Percentiles rank a stretch among this genome's conserved stretches.
These are phyloP conservation scores for Coemansia furcata DNA, from an alignment of 192 early-diverging fungal species.

Conservation along the genomic window DNA sequence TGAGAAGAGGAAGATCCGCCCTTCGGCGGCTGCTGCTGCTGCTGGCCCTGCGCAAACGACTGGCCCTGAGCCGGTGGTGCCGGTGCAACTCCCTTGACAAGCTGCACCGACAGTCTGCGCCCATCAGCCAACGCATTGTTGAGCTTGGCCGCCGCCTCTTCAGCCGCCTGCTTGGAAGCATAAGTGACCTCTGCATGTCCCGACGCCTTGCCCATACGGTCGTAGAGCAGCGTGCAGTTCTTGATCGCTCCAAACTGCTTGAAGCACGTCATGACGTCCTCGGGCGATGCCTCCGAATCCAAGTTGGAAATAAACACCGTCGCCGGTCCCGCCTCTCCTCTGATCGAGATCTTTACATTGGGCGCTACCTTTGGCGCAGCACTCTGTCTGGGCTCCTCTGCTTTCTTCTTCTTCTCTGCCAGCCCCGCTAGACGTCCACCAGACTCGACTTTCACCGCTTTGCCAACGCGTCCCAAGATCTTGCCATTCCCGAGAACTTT, in stretches of 20 bases:
- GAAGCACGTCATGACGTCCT: conserved; percentile 54
- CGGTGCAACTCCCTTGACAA: conserved; percentile 9
- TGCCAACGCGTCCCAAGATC: conserved; percentile 6
- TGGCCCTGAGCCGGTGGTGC: not conserved
- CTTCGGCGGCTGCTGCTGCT: not conserved
- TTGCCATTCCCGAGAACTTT: conserved; percentile 2
- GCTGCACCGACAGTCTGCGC: conserved; percentile 29
- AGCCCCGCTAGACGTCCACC: conserved; percentile 23
- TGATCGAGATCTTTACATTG: conserved; percentile 30
- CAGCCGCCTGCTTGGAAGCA: conserved; percentile 32
- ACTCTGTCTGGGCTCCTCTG: not conserved
- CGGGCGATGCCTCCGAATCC: conserved; percentile 48
- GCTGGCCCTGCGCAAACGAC: conserved; percentile 9
- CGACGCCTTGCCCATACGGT: conserved; percentile 40
- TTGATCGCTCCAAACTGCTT: conserved; percentile 51
- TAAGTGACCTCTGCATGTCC: conserved; percentile 52
- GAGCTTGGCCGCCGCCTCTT: conserved; percentile 42
- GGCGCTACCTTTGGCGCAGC: conserved; percentile 5
- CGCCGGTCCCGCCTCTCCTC: conserved; percentile 44
- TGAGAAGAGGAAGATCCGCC: not conserved
- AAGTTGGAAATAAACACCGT: conserved; percentile 50
- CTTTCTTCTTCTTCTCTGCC: conserved; percentile 13
- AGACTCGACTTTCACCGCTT: conserved; percentile 9
- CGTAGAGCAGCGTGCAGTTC: conserved; percentile 49
- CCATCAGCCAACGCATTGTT: conserved; percentile 52